These are phyloP conservation scores for Cicer arietinum DNA, from an alignment of 306 rosid genomes.

Conservation along the genomic window DNA sequence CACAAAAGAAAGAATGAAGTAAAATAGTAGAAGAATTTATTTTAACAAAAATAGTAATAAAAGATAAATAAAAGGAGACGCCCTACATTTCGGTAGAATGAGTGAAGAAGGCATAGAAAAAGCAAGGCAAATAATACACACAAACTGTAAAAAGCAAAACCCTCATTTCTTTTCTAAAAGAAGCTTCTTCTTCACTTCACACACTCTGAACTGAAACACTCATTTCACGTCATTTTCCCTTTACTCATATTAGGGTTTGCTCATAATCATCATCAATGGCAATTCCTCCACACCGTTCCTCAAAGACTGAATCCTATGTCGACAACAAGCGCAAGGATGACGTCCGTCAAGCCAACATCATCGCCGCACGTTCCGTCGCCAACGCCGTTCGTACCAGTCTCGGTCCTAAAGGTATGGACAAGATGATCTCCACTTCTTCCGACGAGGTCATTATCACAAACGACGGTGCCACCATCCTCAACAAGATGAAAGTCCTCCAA, in stretches of 20 bases:
- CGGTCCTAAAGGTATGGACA: constrained; percentile 98
- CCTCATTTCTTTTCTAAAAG: background rate
- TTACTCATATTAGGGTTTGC: constrained; percentile 41
- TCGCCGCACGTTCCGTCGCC: constrained; percentile 85
- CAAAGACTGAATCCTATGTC: constrained; percentile 83
- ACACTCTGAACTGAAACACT: background rate
- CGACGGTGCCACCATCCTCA: constrained; percentile 98
- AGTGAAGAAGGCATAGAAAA: background rate
- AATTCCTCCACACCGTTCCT: constrained; percentile 60
- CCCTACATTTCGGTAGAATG: background rate
- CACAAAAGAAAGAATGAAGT: too few relatives aligned
- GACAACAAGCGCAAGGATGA: constrained; percentile 99
- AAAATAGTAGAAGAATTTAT: too few relatives aligned
- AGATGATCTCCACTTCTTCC: constrained; percentile 90
- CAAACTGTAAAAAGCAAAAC: background rate
- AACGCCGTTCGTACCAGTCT: constrained; percentile 91
- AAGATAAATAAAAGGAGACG: too few relatives aligned
- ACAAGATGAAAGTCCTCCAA: constrained; percentile 96
- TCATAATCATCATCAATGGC: constrained; percentile 55
- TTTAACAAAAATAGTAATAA: too few relatives aligned
- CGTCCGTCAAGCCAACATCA: constrained; percentile 83
- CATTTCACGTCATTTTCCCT: background rate
- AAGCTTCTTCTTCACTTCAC: background rate
- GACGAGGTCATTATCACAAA: constrained; percentile 97
- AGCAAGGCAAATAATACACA: too few relatives aligned